These are phyloP conservation scores for Aureobasidium leucospermi DNA, from an alignment of 2,329 filamentous ascomycete species.

Conservation along the genomic window DNA sequence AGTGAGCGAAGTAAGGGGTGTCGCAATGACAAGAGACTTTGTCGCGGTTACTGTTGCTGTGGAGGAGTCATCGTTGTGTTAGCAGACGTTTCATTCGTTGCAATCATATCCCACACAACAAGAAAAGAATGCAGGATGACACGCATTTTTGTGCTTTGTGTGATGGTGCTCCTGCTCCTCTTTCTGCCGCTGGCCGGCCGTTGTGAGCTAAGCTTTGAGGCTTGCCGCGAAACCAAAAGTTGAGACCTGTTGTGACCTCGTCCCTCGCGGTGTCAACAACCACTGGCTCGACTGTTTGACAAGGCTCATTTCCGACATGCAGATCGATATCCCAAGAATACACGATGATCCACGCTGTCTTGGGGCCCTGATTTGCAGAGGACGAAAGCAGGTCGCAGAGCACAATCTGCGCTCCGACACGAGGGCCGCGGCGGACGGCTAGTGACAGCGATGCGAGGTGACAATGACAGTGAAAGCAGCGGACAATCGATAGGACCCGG, in stretches of 20 bases:
- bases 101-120: conserved; percentile 5
- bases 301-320: conserved; percentile 10
- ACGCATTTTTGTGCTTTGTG: not conserved
- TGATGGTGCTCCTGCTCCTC: not conserved
- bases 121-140: conserved; percentile 3
- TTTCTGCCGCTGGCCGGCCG: not conserved
- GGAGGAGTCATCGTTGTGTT: not conserved
- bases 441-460: not conserved
- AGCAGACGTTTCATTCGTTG: conserved; percentile 10
- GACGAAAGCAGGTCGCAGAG: not conserved
- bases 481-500: conserved; percentile 5
- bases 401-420: conserved; percentile 3
- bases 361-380: not conserved
- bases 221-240: conserved; percentile 1
- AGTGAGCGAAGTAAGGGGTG: not conserved
- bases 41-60: conserved; percentile 6
- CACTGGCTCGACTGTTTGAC: conserved; percentile 9
- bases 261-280: conserved; percentile 3
- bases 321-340: conserved; percentile 7
- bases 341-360: not conserved
- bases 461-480: not conserved
- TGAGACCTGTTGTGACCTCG: conserved; percentile 2
- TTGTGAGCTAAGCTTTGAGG: not conserved
- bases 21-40: conserved; percentile 2
- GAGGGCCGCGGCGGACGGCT: not conserved